Conservation (phyloP, 1,284 basidiomycete genomes). For the Leccinum solheimii region DNA sequence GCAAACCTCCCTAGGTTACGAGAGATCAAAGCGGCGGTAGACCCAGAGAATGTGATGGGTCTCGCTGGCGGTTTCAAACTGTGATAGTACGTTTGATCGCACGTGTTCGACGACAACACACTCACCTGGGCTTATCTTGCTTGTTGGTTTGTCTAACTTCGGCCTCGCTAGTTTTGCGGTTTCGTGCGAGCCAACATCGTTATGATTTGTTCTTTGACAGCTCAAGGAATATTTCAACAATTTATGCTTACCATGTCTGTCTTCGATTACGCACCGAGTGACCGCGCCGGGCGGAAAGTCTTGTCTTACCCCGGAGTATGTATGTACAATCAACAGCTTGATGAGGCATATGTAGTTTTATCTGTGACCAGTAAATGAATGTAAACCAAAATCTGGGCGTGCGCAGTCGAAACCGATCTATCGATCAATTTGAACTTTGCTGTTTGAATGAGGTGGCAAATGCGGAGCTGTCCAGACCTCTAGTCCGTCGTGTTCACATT, state of each 20-base stretch:
- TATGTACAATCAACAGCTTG: not conserved
- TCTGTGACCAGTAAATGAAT: no score
- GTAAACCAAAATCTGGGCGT: not conserved
- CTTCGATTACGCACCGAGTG: no score
- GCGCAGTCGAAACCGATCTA: no score
- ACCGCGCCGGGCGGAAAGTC: no score
- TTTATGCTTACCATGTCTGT: not conserved
- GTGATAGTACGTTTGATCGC: slow-evolving; percentile 25
- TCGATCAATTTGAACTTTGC: no score
- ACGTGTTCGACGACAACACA: not conserved
- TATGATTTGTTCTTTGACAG: not conserved
- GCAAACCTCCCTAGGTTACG: slow-evolving; percentile 38
- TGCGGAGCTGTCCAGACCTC: not conserved
- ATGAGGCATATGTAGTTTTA: not conserved
- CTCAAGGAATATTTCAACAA: no score
- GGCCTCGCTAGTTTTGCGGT: not conserved
- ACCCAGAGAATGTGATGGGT: slow-evolving; percentile 53
- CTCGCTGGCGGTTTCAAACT: slow-evolving; percentile 49
- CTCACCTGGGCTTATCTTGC: not conserved
- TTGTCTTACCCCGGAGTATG: no score
- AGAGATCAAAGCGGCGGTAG: slow-evolving; percentile 41
- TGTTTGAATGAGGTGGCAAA: not conserved
- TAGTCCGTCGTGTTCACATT: not conserved
- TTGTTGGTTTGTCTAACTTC: not conserved
- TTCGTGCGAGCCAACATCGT: not conserved